A percentile compares a stretch with the other conserved stretches of the same genome.
Conservation (phyloP, 768 basidiomycete genomes). For the Russula griseocarnosa region DNA sequence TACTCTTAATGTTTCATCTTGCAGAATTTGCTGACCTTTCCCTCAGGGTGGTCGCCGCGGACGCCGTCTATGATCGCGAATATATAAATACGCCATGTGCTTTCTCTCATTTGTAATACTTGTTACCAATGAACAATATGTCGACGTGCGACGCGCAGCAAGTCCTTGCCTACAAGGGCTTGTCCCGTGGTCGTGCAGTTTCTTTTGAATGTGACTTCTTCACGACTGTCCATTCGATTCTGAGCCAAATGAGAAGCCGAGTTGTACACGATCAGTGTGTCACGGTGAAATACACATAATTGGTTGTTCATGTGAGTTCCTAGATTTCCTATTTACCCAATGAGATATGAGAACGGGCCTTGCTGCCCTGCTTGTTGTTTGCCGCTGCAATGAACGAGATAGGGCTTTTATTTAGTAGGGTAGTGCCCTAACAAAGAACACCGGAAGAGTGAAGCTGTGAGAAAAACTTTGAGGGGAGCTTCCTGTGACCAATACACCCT, state of each 20-base stretch:
- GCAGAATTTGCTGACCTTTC: slow-evolving; percentile 9
- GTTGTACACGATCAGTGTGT: slow-evolving; percentile 2
- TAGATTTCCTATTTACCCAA: neutral
- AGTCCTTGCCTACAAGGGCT: slow-evolving; percentile 47
- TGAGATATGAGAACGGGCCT: neutral
- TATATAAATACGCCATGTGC: slow-evolving; percentile 32
- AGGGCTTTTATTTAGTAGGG: neutral
- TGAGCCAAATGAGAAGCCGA: neutral
- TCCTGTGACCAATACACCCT: neutral
- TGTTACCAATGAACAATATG: slow-evolving; percentile 49
- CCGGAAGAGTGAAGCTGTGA: neutral
- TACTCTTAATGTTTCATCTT: neutral
- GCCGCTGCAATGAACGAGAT: neutral
- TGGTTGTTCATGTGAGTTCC: neutral
- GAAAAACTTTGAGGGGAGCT: slow-evolving; percentile 20
- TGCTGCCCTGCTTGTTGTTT: neutral
- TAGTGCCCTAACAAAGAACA: slow-evolving; percentile 5
- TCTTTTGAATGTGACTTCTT: slow-evolving; percentile 20
- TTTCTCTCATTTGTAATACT: slow-evolving; percentile 36
- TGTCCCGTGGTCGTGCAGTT: slow-evolving; percentile 70
- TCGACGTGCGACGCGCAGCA: slow-evolving; percentile 89
- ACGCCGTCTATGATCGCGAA: slow-evolving; percentile 72
- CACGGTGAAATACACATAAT: neutral
- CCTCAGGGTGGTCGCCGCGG: slow-evolving; percentile 94
- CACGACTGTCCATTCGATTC: neutral